phyloP scores from a whole-genome alignment of 805 yeast species.

The Candida vaughaniae region DNA sequence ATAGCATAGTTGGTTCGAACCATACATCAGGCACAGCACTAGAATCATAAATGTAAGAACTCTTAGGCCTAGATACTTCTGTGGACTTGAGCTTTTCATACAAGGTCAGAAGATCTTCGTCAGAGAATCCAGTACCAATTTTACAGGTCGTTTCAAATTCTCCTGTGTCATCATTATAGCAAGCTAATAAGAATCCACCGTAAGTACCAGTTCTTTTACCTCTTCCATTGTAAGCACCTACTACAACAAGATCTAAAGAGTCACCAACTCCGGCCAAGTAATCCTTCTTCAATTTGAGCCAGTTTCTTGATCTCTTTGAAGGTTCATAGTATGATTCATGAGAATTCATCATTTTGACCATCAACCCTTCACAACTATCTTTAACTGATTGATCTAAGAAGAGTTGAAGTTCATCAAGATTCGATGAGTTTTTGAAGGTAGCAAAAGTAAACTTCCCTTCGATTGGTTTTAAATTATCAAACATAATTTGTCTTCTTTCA shows the following conservation, averaged over 20 bases:
- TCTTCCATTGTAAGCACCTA: conserved; percentile 91
- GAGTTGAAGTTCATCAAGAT: conserved; percentile 69
- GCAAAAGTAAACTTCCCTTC: conserved; percentile 85
- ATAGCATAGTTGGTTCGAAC: conserved; percentile 83
- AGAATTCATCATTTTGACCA: conserved; percentile 89
- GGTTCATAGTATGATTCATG: conserved; percentile 86
- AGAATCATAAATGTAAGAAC: conserved; percentile 64
- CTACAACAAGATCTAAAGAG: conserved; percentile 86
- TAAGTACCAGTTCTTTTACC: conserved; percentile 95
- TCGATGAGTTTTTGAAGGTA: conserved; percentile 65
- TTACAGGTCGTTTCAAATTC: conserved; percentile 95
- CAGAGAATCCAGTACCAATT: conserved; percentile 96
- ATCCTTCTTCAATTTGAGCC: conserved; percentile 95
- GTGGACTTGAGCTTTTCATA: conserved; percentile 64
- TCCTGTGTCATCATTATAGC: conserved; percentile 87
- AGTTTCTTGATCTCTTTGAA: conserved; percentile 88
- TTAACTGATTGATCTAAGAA: conserved; percentile 88
- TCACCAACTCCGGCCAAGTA: conserved; percentile 95
- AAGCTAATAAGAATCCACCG: conserved; percentile 91
- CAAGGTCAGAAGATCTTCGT: conserved; percentile 65
- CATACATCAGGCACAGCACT: conserved; percentile 87
- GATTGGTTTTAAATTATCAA: conserved; percentile 54
- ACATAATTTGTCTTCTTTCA: conserved; percentile 66
- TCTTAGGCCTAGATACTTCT: conserved; percentile 61
- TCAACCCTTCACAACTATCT: conserved; percentile 91